These are phyloP conservation scores for Cucurbita pepo DNA, from an alignment of 306 rosid species.

Conservation along the genomic window DNA sequence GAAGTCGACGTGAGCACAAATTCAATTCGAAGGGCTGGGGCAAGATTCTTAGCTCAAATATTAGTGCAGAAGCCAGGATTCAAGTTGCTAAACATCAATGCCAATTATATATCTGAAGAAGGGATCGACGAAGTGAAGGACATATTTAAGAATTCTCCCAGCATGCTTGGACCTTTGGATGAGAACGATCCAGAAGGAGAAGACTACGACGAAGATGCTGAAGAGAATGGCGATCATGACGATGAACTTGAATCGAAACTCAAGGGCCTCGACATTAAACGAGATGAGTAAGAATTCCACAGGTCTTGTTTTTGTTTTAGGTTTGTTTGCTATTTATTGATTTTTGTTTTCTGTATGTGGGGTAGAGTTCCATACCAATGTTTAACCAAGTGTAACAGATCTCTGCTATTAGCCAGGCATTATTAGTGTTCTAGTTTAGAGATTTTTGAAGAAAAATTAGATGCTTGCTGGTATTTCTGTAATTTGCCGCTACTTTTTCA, in stretches of 20 bases:
- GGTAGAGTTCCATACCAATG: neutral
- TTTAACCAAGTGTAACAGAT: conserved; percentile 8
- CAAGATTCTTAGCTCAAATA: conserved; percentile 41
- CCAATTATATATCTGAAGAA: conserved; percentile 45
- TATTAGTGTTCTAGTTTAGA: neutral
- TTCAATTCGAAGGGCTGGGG: conserved; percentile 38
- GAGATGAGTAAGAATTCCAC: conserved; percentile 12
- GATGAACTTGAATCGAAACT: conserved; percentile 39
- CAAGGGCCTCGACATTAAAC: conserved; percentile 38
- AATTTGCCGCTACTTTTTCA: neutral
- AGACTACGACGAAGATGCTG: conserved; percentile 33
- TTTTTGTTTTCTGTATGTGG: neutral
- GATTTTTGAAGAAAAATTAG: neutral
- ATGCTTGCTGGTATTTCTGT: neutral
- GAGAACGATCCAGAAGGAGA: conserved; percentile 62
- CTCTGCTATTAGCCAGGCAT: neutral
- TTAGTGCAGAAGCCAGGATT: conserved; percentile 45
- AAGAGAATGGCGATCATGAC: conserved; percentile 23
- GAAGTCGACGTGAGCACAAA: conserved; percentile 46
- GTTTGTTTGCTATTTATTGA: neutral
- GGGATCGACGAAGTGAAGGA: conserved; percentile 34
- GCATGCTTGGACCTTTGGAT: conserved; percentile 43
- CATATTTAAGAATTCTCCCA: conserved; percentile 33
- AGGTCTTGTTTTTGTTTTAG: neutral
- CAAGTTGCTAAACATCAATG: conserved; percentile 36